Conservation (phyloP, 2,329 filamentous ascomycete genomes). For the Cercospora sojina region DNA sequence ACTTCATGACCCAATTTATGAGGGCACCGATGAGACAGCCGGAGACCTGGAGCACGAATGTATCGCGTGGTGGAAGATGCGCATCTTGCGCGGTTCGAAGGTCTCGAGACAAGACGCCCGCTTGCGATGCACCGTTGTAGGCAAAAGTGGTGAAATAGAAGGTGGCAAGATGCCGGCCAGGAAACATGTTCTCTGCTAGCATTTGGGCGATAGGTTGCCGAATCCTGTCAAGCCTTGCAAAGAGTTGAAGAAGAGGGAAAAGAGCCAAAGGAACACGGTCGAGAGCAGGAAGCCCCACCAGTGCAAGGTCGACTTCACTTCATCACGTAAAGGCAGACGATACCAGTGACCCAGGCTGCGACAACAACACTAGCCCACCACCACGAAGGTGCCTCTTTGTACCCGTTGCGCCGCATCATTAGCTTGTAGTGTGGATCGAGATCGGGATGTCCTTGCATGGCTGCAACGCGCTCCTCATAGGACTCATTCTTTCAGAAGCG, state of each 20-base stretch:
- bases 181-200: conserved; percentile 51
- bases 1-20: conserved; percentile 51
- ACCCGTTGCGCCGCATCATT: conserved; percentile 33
- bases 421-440: conserved; percentile 39
- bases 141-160: conserved; percentile 36
- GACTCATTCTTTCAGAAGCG: conserved; percentile 35
- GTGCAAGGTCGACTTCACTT: conserved; percentile 35
- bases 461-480: conserved; percentile 24
- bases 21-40: conserved; percentile 46
- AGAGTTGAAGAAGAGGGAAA: conserved; percentile 33
- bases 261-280: conserved; percentile 17
- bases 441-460: conserved; percentile 29
- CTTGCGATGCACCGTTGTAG: conserved; percentile 37
- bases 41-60: conserved; percentile 47
- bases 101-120: conserved; percentile 36
- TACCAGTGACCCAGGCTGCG: conserved; percentile 27
- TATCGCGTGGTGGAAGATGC: conserved; percentile 44
- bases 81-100: conserved; percentile 42
- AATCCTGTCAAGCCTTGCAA: conserved; percentile 38
- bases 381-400: conserved; percentile 36
- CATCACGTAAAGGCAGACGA: conserved; percentile 33
- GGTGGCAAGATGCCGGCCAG: conserved; percentile 39
- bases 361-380: conserved; percentile 34
- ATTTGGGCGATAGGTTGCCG: conserved; percentile 48
- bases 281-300: conserved; percentile 38